phyloP scores from a whole-genome alignment of 1,139 yeast genomes.

The Yamadazyma spencermartinsiae region DNA sequence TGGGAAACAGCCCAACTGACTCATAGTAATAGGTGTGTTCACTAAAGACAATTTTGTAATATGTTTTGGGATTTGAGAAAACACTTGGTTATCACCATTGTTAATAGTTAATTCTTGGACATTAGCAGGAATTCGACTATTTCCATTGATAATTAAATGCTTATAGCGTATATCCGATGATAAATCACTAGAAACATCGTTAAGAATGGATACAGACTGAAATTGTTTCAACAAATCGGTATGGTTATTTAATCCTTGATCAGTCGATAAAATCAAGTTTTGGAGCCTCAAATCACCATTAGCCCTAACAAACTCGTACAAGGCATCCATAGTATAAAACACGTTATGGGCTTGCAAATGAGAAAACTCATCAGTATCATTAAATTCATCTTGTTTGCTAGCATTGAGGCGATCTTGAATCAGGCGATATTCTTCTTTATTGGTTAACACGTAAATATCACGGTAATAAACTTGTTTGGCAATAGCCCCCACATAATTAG shows the following conservation, averaged over 20 bases:
- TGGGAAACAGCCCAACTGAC: conserved; percentile 2
- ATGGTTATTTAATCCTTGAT: background rate
- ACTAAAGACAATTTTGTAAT: conserved; percentile 6
- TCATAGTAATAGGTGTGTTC: conserved; percentile 4
- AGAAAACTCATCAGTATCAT: background rate
- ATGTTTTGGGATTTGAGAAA: conserved; percentile 2
- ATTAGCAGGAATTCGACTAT: background rate
- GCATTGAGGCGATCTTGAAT: background rate
- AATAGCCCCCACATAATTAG: conserved; percentile 2
- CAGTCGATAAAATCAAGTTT: conserved; percentile 7
- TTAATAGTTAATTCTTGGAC: conserved; percentile 6
- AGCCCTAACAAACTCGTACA: conserved; percentile 4
- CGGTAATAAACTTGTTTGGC: conserved; percentile 3
- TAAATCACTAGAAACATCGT: background rate
- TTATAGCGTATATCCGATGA: conserved; percentile 1
- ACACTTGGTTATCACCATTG: conserved; percentile 1
- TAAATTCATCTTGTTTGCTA: background rate
- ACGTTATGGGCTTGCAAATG: background rate
- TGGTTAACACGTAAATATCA: conserved; percentile 2
- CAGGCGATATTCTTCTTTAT: background rate
- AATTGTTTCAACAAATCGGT: conserved; percentile 7
- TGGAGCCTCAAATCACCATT: conserved; percentile 6
- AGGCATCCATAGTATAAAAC: conserved; percentile 1
- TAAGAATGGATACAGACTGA: conserved; percentile 7
- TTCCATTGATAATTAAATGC: conserved; percentile 2